Base-by-base conservation (phyloP, 768 basidiomycete genomes). In the Mycena alexandri region DNA sequence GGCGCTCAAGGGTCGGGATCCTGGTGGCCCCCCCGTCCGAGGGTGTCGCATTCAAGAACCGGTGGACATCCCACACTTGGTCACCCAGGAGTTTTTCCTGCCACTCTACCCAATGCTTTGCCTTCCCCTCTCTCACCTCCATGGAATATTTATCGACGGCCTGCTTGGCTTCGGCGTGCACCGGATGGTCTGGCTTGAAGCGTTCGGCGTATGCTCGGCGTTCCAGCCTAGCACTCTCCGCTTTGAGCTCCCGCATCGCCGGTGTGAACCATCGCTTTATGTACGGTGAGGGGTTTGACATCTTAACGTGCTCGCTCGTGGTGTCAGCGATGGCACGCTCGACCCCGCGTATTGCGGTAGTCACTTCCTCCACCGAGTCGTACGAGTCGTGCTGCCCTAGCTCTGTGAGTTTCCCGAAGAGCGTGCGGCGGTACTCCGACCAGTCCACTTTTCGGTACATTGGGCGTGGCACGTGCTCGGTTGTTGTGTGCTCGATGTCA, bases 241-340 rank as follows among this genome's bases (percentile, higher is more conserved):
- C 69, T 5, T 72, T 71, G 34, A 71, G 25, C 0, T 67, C 55
- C 0, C 59, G 61, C 4, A 84, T 77, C 0, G 78, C 78, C 22
- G 63, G 55, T 11, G 61, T 74, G 79, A 77, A 83, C 82, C 80
- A 82, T 2, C 73, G n/a, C 41, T 80, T 80, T 3, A 65, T 25
- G 59, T 74, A 74, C 2, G 74, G 75, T 2, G 59, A 67, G 0
- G 73, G 71, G 29, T 65, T 62, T 1, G 67, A 24, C 0, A 51
- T 24, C 0, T 77, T 77, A 0, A 78, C 73, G 4, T 55, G 21
- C 11, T 61, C 56, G 16, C 65, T 43, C 0, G 79, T 73, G 0
- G 72, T 72, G 0, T 54, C 34, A 11, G 71, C 52, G 0, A 82
- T 54, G 0, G 74, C 73, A 0, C 13, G 44, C 1, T 63, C 72